These are phyloP conservation scores for Clonostachys rhizophaga DNA, from an alignment of 2,329 filamentous ascomycete genomes.

Conservation along the genomic window DNA sequence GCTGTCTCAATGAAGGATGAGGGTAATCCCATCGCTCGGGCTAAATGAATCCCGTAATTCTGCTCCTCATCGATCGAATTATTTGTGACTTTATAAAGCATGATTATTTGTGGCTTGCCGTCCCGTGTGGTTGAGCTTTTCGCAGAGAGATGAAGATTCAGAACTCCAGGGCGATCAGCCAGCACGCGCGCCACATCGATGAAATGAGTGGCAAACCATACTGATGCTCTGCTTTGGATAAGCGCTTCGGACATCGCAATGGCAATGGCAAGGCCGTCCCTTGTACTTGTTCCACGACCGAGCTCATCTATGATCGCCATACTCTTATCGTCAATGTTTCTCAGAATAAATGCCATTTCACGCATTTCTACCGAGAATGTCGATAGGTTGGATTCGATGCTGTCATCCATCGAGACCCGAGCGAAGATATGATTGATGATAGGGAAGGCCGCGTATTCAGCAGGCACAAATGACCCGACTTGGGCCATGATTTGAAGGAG, in stretches of 20 bases:
- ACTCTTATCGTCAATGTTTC: slow-evolving; percentile 72
- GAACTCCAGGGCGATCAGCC: slow-evolving; percentile 68
- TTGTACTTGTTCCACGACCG: slow-evolving; percentile 82
- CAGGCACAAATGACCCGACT: slow-evolving; percentile 86
- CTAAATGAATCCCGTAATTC: slow-evolving; percentile 82
- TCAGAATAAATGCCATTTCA: slow-evolving; percentile 88
- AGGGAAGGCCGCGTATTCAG: slow-evolving; percentile 75
- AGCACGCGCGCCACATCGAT: slow-evolving; percentile 74
- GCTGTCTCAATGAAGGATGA: slow-evolving; percentile 62
- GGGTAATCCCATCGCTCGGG: slow-evolving; percentile 71
- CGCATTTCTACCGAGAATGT: slow-evolving; percentile 95
- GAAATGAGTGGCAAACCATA: slow-evolving; percentile 97
- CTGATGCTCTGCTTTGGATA: slow-evolving; percentile 69
- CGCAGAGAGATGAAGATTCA: slow-evolving; percentile 77
- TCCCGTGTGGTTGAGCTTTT: slow-evolving; percentile 49
- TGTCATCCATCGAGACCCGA: slow-evolving; percentile 81
- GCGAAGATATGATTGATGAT: slow-evolving; percentile 83
- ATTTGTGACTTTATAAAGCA: slow-evolving; percentile 79
- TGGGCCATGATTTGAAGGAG: slow-evolving; percentile 91
- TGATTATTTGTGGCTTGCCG: slow-evolving; percentile 61
- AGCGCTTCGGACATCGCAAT: slow-evolving; percentile 86
- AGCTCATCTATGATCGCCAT: slow-evolving; percentile 88
- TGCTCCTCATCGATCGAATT: slow-evolving; percentile 62
- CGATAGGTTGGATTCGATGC: slow-evolving; percentile 84
- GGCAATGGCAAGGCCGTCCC: slow-evolving; percentile 85